These are phyloP conservation scores for Clonostachys rhizophaga DNA, from an alignment of 2,329 filamentous ascomycete species.

Conservation along the genomic window DNA sequence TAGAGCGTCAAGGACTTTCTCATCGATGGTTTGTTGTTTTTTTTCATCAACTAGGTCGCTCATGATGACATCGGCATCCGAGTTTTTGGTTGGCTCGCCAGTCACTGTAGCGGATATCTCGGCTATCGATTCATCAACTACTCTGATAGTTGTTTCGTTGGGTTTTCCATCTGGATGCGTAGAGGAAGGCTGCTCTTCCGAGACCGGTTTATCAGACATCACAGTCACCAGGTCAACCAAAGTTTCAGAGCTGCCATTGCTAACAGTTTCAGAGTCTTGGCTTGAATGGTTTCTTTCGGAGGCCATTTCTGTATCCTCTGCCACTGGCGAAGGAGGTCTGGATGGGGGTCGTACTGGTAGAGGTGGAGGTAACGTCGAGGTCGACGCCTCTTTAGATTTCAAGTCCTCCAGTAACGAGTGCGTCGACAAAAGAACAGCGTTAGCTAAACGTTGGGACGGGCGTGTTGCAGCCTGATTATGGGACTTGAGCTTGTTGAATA, in stretches of 20 bases:
- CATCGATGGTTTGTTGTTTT: constrained; percentile 29
- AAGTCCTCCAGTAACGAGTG: constrained; percentile 25
- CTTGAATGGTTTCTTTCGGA: constrained; percentile 12
- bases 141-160: no score
- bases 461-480: constrained; percentile 58
- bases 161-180: not conserved
- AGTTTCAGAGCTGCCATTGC: constrained; percentile 46
- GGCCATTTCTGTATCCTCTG: constrained; percentile 3
- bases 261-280: constrained; percentile 24
- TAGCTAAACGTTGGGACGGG: constrained; percentile 73
- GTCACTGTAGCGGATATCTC: not conserved
- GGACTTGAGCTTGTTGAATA: constrained; percentile 69
- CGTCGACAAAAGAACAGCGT: constrained; percentile 65
- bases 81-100: constrained; percentile 4
- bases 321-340: constrained; percentile 17
- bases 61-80: constrained; percentile 18
- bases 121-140: no score
- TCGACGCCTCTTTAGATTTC: constrained; percentile 13
- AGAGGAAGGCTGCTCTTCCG: not conserved
- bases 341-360: constrained; percentile 43
- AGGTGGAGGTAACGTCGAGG: constrained; percentile 33
- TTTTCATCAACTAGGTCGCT: constrained; percentile 8
- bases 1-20: constrained; percentile 37
- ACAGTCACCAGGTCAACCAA: constrained; percentile 25
- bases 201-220: no score